These are phyloP conservation scores for Clavaria fumosa DNA, from an alignment of 768 basidiomycete genomes.

Conservation along the genomic window DNA sequence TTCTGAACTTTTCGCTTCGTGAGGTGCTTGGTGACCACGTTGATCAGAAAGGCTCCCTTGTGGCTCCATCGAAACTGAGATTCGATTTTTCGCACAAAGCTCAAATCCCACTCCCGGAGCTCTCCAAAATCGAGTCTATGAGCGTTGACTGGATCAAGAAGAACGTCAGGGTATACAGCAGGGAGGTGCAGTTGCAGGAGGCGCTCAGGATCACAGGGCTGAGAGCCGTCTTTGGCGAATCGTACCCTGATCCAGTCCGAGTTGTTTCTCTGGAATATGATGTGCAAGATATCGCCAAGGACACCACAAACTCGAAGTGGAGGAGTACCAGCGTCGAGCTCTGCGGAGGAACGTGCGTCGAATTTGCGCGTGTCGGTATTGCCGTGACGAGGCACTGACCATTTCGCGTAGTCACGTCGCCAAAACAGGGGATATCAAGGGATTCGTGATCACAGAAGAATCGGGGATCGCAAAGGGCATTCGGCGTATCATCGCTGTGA, in stretches of 20 bases:
- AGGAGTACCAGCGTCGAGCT: constrained; percentile 85
- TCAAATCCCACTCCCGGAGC: constrained; percentile 59
- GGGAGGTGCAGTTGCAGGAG: constrained; percentile 62
- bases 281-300: constrained; percentile 71
- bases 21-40: constrained; percentile 95
- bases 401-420: constrained; percentile 57
- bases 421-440: constrained; percentile 95
- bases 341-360: constrained; percentile 88
- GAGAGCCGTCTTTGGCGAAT: constrained; percentile 93
- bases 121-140: constrained; percentile 70
- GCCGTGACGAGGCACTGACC: constrained; percentile 1
- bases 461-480: constrained; percentile 98
- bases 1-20: constrained; percentile 86
- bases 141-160: constrained; percentile 80
- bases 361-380: background rate
- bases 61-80: constrained; percentile 87
- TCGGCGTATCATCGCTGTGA: constrained; percentile 85
- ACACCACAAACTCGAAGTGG: constrained; percentile 87
- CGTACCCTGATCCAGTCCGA: constrained; percentile 94
- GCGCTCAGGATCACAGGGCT: constrained; percentile 87
- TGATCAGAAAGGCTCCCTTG: constrained; percentile 95
- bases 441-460: constrained; percentile 89
- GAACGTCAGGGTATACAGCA: constrained; percentile 80
- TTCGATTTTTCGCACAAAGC: constrained; percentile 99
- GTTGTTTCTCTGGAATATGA: constrained; percentile 85